Conservation (phyloP, 108 stramenopile species). For the Parietichytrium sp. region DNA sequence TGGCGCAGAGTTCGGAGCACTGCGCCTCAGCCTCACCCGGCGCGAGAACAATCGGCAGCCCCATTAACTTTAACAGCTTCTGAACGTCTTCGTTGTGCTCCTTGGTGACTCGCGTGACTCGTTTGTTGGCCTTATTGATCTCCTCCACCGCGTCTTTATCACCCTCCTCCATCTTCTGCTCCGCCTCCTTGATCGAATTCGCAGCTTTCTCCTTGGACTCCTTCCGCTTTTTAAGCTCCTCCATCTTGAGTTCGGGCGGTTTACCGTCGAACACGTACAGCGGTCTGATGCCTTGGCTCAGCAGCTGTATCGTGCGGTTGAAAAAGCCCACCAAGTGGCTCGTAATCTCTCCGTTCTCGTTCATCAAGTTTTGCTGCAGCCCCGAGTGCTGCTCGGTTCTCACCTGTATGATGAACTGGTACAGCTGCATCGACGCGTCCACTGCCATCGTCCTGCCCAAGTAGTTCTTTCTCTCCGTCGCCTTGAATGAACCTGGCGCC, state of each 20-base stretch:
- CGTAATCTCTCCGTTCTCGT: constrained; percentile 62
- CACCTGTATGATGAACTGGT: constrained; percentile 78
- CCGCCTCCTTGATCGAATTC: constrained; percentile 80
- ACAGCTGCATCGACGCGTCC: constrained; percentile 97
- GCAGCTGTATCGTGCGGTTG: constrained; percentile 92
- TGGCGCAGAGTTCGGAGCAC: constrained; percentile 81
- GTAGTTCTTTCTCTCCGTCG: constrained; percentile 40
- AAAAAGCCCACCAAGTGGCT: constrained; percentile 98
- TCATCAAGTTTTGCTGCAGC: constrained; percentile 57
- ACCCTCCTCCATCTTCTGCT: constrained; percentile 76
- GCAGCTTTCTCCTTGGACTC: constrained; percentile 83
- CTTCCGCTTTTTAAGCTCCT: constrained; percentile 85
- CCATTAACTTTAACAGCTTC: constrained; percentile 84
- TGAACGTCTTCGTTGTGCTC: constrained; percentile 64
- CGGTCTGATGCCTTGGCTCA: constrained; percentile 86
- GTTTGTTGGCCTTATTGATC: constrained; percentile 76
- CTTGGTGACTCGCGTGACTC: not conserved
- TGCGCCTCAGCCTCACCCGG: constrained; percentile 98
- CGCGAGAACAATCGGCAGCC: constrained; percentile 86
- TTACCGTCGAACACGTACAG: constrained; percentile 97
- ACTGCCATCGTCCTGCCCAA: constrained; percentile 90
- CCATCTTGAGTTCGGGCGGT: constrained; percentile 89
- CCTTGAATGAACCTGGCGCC: constrained; percentile 59
- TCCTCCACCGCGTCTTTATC: constrained; percentile 82
- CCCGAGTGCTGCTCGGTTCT: not conserved